phyloP scores from a whole-genome alignment of 192 early-diverging fungal species.

The Dimargaris xerosporica region DNA sequence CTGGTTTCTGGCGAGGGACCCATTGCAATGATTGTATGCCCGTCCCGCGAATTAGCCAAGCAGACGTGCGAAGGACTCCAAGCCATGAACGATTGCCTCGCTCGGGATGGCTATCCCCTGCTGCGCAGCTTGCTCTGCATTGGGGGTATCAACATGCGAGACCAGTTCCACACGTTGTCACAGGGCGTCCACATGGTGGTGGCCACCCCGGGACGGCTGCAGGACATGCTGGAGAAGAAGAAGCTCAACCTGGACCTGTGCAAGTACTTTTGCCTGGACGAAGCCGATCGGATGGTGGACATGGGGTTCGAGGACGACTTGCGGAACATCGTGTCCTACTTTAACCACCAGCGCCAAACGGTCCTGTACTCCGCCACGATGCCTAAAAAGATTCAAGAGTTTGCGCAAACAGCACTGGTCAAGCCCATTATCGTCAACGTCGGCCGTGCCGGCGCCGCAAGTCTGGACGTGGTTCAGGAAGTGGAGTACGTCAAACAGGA shows the following conservation, averaged over 20 bases:
- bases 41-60: conserved; percentile 87
- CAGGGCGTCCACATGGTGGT: conserved; percentile 85
- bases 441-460: conserved; percentile 90
- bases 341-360: conserved; percentile 88
- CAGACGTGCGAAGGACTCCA: conserved; percentile 83
- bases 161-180: conserved; percentile 57
- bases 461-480: conserved; percentile 92
- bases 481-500: conserved; percentile 96
- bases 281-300: conserved; percentile 98
- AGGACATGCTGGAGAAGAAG: conserved; percentile 80
- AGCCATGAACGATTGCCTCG: conserved; percentile 41
- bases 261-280: conserved; percentile 88
- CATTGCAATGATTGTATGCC: conserved; percentile 85
- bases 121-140: conserved; percentile 74
- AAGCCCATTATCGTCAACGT: conserved; percentile 91
- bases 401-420: conserved; percentile 78
- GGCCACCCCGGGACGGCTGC: conserved; percentile 87
- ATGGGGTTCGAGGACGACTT: conserved; percentile 98
- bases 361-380: conserved; percentile 92
- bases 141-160: conserved; percentile 87
- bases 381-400: conserved; percentile 98
- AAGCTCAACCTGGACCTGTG: conserved; percentile 79
- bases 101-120: conserved; percentile 48
- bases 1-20: conserved; percentile 78
- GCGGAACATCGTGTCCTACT: conserved; percentile 88